Base-by-base conservation (phyloP, 164 flowering plant genomes). In the Akebia trifoliata region DNA sequence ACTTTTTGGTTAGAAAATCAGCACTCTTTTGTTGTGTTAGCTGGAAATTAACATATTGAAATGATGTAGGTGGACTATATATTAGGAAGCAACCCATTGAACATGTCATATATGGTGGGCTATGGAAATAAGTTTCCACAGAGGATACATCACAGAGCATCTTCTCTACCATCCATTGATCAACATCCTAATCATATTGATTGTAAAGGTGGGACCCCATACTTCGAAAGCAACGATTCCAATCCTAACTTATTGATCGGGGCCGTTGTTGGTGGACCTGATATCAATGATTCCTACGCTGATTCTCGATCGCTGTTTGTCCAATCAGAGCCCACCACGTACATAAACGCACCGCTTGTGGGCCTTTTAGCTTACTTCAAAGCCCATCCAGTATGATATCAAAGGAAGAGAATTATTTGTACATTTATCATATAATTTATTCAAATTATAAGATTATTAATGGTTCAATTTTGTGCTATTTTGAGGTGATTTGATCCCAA, bases 61-160 rank as follows among this genome's bases (percentile, higher is more conserved):
- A 4, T 17, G 6, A 20, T 56, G 67, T 72, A 82, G 84, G 84
- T 80, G 50, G 81, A 80, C 61, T 82, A 82, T 37, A 72, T 82
- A 58, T 64, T 82, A 1, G 87, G 94, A 40, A 62, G 62, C 56
- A 87, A 87, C 46, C 90, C 90, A 21, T 21, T 68, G 54, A 56
- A 57, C 6, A 79, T 82, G 85, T 87, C 95, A 22, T 87, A 82
- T 72, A 87, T 87, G 95, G 90, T 87, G 40, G 91, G 91, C 49
- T 84, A 76, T 63, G 89, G 91, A 0, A n/a, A 46, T 1, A 82
- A 74, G 1, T 84, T 62, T 39, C 89, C 95, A 0, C 59, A 56
- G 17, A 75, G 70, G 29, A 78, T 84, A 14, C 95, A 85, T 46
- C 95, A 87, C 37, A 46, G 91, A 9, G 85, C 76, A 5, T 78